Evolutionary conservation across 352 stramenopile species (phyloP).

Genomic region (Plasmopara halstedii): DNA sequence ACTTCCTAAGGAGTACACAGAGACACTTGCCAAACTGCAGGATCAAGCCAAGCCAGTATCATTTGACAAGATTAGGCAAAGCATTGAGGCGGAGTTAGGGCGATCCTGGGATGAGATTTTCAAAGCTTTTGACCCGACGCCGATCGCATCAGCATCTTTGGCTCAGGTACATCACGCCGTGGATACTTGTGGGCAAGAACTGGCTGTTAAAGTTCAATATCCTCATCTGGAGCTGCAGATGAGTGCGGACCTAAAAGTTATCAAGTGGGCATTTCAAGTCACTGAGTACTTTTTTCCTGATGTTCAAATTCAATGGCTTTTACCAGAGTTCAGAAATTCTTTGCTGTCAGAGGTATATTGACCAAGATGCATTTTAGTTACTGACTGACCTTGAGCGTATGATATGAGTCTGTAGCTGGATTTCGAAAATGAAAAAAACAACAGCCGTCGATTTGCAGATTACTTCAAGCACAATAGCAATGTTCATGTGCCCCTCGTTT

Average conservation of each 20-base stretch:
- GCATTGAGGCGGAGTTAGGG: constrained; percentile 57
- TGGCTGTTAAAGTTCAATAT: constrained; percentile 97
- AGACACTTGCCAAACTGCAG: constrained; percentile 87
- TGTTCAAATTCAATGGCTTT: constrained; percentile 92
- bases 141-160: constrained; percentile 94
- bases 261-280: constrained; percentile 44
- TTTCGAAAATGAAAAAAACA: constrained; percentile 81
- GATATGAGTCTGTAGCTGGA: constrained; percentile 43
- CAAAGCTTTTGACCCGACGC: constrained; percentile 79
- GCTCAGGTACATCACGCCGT: constrained; percentile 95
- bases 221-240: constrained; percentile 77
- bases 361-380: not conserved
- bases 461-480: constrained; percentile 45
- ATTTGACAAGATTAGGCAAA: constrained; percentile 38
- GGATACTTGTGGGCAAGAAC: constrained; percentile 72
- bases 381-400: not conserved
- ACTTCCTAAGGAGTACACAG: constrained; percentile 91
- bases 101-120: constrained; percentile 83
- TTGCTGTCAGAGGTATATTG: constrained; percentile 53
- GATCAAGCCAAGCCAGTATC: constrained; percentile 82
- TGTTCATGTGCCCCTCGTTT: constrained; percentile 81
- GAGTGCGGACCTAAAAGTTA: constrained; percentile 61
- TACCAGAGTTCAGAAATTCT: constrained; percentile 90
- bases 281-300: constrained; percentile 86
- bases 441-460: constrained; percentile 55